These are phyloP conservation scores for Trametes coccinea DNA, from an alignment of 768 basidiomycete species.

Conservation along the genomic window DNA sequence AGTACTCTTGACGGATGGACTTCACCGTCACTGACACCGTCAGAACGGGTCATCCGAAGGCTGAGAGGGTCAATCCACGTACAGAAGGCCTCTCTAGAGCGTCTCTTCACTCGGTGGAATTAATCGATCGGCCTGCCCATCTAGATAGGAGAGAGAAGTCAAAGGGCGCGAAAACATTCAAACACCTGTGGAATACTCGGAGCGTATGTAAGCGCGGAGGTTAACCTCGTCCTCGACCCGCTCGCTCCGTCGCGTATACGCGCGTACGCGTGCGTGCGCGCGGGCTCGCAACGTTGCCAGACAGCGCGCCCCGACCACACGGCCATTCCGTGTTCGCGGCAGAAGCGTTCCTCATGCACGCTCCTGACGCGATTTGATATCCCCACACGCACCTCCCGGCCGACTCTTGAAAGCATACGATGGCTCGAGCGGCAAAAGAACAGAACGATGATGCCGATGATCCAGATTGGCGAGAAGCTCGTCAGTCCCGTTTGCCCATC, in stretches of 20 bases:
- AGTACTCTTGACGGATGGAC: background rate
- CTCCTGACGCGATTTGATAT: background rate
- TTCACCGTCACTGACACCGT: background rate
- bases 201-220: constrained; percentile 1
- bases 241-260: too few species aligned
- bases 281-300: background rate
- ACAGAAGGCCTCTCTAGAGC: background rate
- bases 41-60: background rate
- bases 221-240: background rate
- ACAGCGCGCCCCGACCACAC: background rate
- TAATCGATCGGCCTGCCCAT: constrained; percentile 14
- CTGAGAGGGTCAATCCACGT: background rate
- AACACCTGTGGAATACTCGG: constrained; percentile 11
- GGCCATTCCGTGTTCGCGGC: constrained; percentile 3
- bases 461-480: background rate
- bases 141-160: constrained; percentile 15
- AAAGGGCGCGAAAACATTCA: background rate
- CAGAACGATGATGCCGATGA: background rate
- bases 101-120: background rate
- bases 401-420: background rate
- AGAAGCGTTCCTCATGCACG: background rate
- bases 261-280: too few species aligned
- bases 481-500: background rate
- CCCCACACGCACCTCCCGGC: background rate
- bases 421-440: background rate